Percentiles rank a stretch among this genome's conserved stretches.
Conservation (phyloP, 768 basidiomycete genomes). For the Boletus reticuloceps region DNA sequence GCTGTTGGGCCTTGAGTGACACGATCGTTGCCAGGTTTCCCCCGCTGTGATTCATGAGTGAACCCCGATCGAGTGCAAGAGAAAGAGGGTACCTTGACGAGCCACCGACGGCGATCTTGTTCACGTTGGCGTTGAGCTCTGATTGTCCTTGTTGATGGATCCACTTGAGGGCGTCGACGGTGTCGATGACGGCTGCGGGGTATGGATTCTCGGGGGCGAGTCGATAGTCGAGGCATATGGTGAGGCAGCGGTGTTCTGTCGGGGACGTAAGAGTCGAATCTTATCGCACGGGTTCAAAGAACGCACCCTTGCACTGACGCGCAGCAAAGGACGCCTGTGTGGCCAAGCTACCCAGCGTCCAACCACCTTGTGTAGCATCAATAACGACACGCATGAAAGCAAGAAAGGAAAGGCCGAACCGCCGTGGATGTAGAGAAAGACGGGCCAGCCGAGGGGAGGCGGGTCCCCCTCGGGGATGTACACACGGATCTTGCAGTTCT, state of each 20-base stretch:
- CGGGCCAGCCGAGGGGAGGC: slow-evolving; percentile 61
- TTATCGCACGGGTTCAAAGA: too few species aligned
- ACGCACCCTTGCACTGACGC: slow-evolving; percentile 24
- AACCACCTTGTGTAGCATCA: slow-evolving; percentile 48
- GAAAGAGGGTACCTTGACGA: slow-evolving; percentile 33
- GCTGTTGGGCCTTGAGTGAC: slow-evolving; percentile 56
- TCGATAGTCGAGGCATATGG: slow-evolving; percentile 67
- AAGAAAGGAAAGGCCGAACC: slow-evolving; percentile 35
- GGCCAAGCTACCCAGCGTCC: slow-evolving; percentile 65
- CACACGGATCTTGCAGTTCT: slow-evolving; percentile 53
- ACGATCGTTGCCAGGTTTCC: slow-evolving; percentile 68
- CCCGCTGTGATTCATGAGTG: slow-evolving; percentile 41
- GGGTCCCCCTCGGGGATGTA: slow-evolving; percentile 55
- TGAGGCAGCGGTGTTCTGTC: slow-evolving; percentile 58
- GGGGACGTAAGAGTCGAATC: too few species aligned
- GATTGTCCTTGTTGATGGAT: slow-evolving; percentile 45
- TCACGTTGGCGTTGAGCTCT: slow-evolving; percentile 46
- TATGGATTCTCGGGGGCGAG: slow-evolving; percentile 70
- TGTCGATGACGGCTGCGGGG: slow-evolving; percentile 70
- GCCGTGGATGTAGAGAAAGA: slow-evolving; percentile 72
- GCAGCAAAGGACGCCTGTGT: slow-evolving; percentile 57
- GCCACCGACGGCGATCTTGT: slow-evolving; percentile 66
- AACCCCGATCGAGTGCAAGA: too few species aligned
- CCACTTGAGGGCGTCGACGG: slow-evolving; percentile 66
- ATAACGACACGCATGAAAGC: too few species aligned